phyloP scores from a whole-genome alignment of 148 eudicot genomes.

The Dysphania ambrosioides region DNA sequence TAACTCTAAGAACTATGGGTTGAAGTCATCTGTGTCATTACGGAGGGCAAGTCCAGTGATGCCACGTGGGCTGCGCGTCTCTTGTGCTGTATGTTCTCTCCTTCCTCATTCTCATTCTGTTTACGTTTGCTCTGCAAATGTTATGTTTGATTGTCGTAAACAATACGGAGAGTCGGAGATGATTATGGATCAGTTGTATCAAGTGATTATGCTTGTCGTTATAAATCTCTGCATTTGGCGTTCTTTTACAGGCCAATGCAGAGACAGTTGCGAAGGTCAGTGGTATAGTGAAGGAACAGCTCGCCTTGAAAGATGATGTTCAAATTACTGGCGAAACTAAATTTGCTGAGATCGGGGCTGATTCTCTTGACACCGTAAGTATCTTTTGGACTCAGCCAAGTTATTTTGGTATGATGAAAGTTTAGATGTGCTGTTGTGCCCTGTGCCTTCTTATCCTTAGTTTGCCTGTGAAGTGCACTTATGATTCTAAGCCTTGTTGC shows the following conservation, averaged over 20 bases:
- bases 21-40: constrained; percentile 33
- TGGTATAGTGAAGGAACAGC: constrained; percentile 45
- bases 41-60: constrained; percentile 24
- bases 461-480: too few relatives aligned
- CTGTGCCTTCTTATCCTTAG: too few relatives aligned
- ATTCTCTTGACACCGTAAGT: constrained; percentile 64
- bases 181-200: too few relatives aligned
- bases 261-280: constrained; percentile 57
- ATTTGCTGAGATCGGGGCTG: constrained; percentile 56
- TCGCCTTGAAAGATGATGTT: constrained; percentile 39
- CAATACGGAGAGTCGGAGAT: too few relatives aligned
- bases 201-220: neutral
- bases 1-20: constrained; percentile 16
- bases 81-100: constrained; percentile 39
- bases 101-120: too few relatives aligned
- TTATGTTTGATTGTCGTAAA: too few relatives aligned
- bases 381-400: too few relatives aligned
- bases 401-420: too few relatives aligned
- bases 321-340: constrained; percentile 42
- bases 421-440: too few relatives aligned
- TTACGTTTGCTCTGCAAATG: too few relatives aligned
- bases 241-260: constrained; percentile 49
- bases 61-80: constrained; percentile 30
- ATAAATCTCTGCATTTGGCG: neutral
- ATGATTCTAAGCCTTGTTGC: neutral